Conservation (phyloP, 805 yeast genomes). For the Nematodospora valgi region DNA sequence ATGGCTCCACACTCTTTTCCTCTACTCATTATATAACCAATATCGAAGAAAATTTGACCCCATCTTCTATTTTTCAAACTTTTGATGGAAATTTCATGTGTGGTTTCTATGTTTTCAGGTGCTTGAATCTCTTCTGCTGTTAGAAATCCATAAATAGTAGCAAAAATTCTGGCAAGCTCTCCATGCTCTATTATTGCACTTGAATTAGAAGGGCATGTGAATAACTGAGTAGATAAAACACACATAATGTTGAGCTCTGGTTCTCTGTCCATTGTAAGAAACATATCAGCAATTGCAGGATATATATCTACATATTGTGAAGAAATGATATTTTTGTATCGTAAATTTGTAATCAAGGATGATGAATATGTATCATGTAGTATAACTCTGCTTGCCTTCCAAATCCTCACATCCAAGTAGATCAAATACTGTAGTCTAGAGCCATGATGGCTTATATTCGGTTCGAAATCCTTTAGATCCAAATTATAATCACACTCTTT, state of each 20-base stretch:
- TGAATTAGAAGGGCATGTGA: slow-evolving; percentile 85
- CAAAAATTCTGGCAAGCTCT: slow-evolving; percentile 58
- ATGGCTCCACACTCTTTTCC: slow-evolving; percentile 53
- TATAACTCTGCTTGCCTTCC: slow-evolving; percentile 57
- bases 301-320: slow-evolving; percentile 81
- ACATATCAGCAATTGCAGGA: slow-evolving; percentile 69
- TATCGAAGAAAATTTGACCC: slow-evolving; percentile 75
- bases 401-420: slow-evolving; percentile 67
- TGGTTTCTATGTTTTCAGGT: slow-evolving; percentile 38
- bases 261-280: slow-evolving; percentile 74
- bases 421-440: slow-evolving; percentile 58
- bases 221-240: slow-evolving; percentile 76
- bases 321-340: slow-evolving; percentile 58
- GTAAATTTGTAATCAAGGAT: slow-evolving; percentile 57
- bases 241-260: slow-evolving; percentile 78
- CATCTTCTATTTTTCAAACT: slow-evolving; percentile 67
- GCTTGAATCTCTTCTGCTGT: slow-evolving; percentile 50
- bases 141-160: slow-evolving; percentile 60
- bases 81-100: slow-evolving; percentile 36
- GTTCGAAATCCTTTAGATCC: slow-evolving; percentile 21
- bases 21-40: slow-evolving; percentile 72
- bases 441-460: slow-evolving; percentile 32
- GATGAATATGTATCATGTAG: slow-evolving; percentile 66
- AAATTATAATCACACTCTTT: slow-evolving; percentile 47
- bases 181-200: slow-evolving; percentile 60